Percentiles rank a stretch among this genome's conserved stretches.
Conservation (phyloP, 176 grass and related monocot species). For the Miscanthus lutarioriparius region DNA sequence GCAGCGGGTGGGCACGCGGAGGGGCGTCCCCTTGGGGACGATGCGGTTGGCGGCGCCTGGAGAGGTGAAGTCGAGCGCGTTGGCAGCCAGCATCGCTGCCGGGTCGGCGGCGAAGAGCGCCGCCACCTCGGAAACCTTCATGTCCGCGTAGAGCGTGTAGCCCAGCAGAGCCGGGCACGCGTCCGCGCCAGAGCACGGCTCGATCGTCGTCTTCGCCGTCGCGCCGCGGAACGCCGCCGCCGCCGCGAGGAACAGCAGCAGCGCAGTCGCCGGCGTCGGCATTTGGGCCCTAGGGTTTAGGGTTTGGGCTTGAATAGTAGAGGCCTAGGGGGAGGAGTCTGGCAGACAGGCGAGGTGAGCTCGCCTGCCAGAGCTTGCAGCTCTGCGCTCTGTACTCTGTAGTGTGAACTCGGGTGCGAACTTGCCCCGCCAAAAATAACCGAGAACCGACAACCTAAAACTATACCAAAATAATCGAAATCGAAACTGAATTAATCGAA, state of each 20-base stretch:
- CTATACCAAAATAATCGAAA: too few relatives aligned
- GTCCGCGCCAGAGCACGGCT: slow-evolving; percentile 70
- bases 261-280: neutral
- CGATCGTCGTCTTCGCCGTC: slow-evolving; percentile 75
- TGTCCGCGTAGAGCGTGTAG: slow-evolving; percentile 81
- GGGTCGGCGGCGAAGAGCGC: slow-evolving; percentile 61
- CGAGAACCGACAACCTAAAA: too few relatives aligned
- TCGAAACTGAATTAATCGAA: too few relatives aligned
- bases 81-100: slow-evolving; percentile 54
- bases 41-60: slow-evolving; percentile 61
- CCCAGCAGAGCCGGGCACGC: slow-evolving; percentile 69
- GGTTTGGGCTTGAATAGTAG: slow-evolving; percentile 17
- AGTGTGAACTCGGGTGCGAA: neutral
- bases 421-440: too few relatives aligned
- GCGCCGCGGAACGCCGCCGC: neutral
- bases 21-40: slow-evolving; percentile 62
- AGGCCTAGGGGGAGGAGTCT: neutral
- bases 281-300: slow-evolving; percentile 39
- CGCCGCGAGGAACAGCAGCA: slow-evolving; percentile 20
- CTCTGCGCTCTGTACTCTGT: neutral
- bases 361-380: slow-evolving; percentile 18
- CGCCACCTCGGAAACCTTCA: slow-evolving; percentile 86
- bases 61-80: slow-evolving; percentile 62
- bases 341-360: neutral
- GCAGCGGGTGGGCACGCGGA: slow-evolving; percentile 67